A percentile compares a stretch with the other conserved stretches of the same genome.
Evolutionary conservation across 1,284 basidiomycete genomes (phyloP).

Genomic region (Cystobasidium sp.): DNA sequence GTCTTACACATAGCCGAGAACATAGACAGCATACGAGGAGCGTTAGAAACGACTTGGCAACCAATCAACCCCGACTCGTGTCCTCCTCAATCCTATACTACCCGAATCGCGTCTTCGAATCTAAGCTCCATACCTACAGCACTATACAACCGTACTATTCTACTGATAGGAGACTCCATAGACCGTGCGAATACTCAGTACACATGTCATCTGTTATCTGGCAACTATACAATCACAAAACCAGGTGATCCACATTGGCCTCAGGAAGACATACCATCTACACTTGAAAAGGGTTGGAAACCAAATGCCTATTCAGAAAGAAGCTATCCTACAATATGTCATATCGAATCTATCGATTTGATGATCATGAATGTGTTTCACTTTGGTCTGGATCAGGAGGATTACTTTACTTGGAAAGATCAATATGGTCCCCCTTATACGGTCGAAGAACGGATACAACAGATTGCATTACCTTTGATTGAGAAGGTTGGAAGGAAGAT

Average conservation of each 20-base stretch:
- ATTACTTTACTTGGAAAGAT: conserved; percentile 41
- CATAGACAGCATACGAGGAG: conserved; percentile 13
- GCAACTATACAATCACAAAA: conserved; percentile 16
- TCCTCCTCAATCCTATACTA: conserved; percentile 17
- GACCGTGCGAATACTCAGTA: conserved; percentile 31
- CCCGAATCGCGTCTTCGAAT: conserved; percentile 4
- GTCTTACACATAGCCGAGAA: conserved; percentile 19
- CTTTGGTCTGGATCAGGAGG: conserved; percentile 40
- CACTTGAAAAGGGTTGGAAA: conserved; percentile 5
- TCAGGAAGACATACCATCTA: conserved; percentile 11
- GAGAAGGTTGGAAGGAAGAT: conserved; percentile 8
- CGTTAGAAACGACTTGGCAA: conserved; percentile 28
- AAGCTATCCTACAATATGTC: conserved; percentile 13
- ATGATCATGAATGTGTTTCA: conserved; percentile 37
- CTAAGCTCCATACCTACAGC: background rate
- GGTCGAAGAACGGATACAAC: conserved; percentile 11
- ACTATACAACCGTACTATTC: conserved; percentile 31
- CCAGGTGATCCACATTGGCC: conserved; percentile 28
- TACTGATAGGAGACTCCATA: conserved; percentile 38
- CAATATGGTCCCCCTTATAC: conserved; percentile 30
- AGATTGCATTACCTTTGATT: conserved; percentile 28
- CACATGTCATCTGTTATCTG: conserved; percentile 23
- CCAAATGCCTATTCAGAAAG: conserved; percentile 30
- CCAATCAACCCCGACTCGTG: conserved; percentile 2
- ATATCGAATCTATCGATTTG: conserved; percentile 21